Base-by-base conservation (phyloP, 257 asterid species). In the Solanum infundibuliforme region DNA sequence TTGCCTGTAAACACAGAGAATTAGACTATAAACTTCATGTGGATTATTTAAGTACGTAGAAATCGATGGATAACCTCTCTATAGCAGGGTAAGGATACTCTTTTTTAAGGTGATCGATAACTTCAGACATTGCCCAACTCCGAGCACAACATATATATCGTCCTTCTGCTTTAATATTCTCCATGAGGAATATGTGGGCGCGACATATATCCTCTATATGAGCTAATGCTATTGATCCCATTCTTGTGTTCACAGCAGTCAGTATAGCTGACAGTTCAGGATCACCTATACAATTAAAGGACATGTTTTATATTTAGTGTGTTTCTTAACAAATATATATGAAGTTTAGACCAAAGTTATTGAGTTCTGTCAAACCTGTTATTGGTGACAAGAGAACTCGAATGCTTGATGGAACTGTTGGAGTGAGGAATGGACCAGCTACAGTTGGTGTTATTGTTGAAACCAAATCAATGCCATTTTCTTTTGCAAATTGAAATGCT, bases 171-270 rank as follows among this genome's bases (percentile, higher is more conserved):
- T 88, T 31, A 3, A 84, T 34, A 31, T 94, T 92, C 89, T 94
- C 97, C 98, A 96, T 96, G 10, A 96, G 94, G 83, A 94, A 94
- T 84, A 93, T 88, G 88, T 96, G 98, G 16, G 95, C 98, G 29
- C 11, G 36, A 90, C 99, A 92, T 89, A 94, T 91, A 89, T 96
- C 99, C 82, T 93, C 95, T 5, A 94, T 88, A 90, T 95, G 99
- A 86, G 93, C 94, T 87, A 95, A 85, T 18, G 97, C 96, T 41
- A 95, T 91, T 1, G 98, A 95, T 90, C 98, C 98, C 99, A 95
- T 96, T 92, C 98, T 91, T 36, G 95, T 76, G 90, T 91, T 95
- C 87, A 96, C 98, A 12, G 94, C 91, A 20, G 68, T 60, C 21
- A 96, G 86, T 79, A 96, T 92, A 5, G 94, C 90, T 81, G 90